phyloP scores from a whole-genome alignment of 352 stramenopile species.

The Globisporangium polare region DNA sequence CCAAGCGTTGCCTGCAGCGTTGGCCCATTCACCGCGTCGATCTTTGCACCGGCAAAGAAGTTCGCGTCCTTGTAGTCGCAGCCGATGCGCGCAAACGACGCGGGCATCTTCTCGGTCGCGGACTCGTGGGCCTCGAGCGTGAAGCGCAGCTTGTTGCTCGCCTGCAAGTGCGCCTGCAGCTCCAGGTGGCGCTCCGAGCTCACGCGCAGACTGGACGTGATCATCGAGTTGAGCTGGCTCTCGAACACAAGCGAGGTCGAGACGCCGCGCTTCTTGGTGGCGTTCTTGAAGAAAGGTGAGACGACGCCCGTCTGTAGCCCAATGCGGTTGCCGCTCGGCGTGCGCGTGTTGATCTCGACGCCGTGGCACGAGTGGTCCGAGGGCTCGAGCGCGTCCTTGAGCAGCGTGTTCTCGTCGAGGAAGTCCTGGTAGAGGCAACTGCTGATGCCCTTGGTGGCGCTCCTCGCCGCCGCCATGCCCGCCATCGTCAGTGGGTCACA shows the following conservation, averaged over 20 bases:
- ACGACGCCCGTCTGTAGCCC: conserved; percentile 54
- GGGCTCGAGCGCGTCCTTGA: conserved; percentile 39
- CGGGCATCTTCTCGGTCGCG: conserved; percentile 57
- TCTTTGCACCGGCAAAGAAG: conserved; percentile 59
- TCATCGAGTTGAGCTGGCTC: conserved; percentile 61
- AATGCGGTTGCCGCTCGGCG: conserved; percentile 46
- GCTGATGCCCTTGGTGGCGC: conserved; percentile 42
- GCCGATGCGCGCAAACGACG: conserved; percentile 68
- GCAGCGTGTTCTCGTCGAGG: conserved; percentile 41
- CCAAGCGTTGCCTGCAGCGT: conserved; percentile 62
- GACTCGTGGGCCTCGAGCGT: conserved; percentile 74
- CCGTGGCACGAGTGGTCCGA: conserved; percentile 46
- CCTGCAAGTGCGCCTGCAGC: conserved; percentile 62
- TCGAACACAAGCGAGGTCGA: conserved; percentile 60
- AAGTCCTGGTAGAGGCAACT: conserved; percentile 72
- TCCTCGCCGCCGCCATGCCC: conserved; percentile 14
- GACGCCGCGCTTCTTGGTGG: conserved; percentile 69
- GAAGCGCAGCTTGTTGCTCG: conserved; percentile 49
- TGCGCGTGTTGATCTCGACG: conserved; percentile 46
- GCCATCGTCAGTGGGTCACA: neutral
- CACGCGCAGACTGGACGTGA: conserved; percentile 55
- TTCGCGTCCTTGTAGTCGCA: conserved; percentile 48
- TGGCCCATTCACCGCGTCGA: conserved; percentile 76
- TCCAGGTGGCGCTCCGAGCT: conserved; percentile 68
- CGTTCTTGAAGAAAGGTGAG: conserved; percentile 66